phyloP scores from a whole-genome alignment of 2,329 filamentous ascomycete species.

The Aureobasidium vineae region DNA sequence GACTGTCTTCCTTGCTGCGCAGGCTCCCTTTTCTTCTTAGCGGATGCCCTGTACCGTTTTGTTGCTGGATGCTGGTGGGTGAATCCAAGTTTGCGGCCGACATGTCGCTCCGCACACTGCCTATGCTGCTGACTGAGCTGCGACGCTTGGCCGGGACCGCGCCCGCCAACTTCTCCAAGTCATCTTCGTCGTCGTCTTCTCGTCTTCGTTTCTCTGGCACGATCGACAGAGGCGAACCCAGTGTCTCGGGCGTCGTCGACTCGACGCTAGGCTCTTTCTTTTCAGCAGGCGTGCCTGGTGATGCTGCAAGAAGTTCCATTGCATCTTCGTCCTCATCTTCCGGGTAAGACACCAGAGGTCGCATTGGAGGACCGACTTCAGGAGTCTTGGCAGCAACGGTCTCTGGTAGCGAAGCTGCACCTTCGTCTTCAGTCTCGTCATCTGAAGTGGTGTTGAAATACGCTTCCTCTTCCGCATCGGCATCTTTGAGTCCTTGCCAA shows the following conservation, averaged over 20 bases:
- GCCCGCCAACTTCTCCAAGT: conserved; percentile 74
- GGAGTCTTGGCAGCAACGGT: conserved; percentile 40
- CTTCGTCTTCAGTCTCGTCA: conserved; percentile 69
- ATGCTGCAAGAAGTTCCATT: conserved; percentile 52
- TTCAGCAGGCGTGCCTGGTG: conserved; percentile 35
- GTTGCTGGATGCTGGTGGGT: conserved; percentile 28
- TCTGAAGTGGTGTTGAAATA: conserved; percentile 85
- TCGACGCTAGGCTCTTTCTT: conserved; percentile 31
- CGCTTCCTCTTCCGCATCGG: conserved; percentile 83
- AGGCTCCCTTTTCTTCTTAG: conserved; percentile 47
- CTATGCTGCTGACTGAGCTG: conserved; percentile 37
- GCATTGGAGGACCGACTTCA: conserved; percentile 65
- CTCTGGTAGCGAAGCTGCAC: conserved; percentile 33
- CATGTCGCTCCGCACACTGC: conserved; percentile 34
- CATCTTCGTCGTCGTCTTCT: conserved; percentile 91
- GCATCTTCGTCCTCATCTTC: conserved; percentile 67
- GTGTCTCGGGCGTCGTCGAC: conserved; percentile 33
- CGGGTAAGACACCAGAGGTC: conserved; percentile 84
- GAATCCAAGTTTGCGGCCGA: conserved; percentile 30
- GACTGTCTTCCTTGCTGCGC: conserved; percentile 41
- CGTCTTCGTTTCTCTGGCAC: conserved; percentile 85
- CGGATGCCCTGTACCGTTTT: conserved; percentile 31
- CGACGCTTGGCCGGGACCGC: conserved; percentile 45
- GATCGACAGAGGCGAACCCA: conserved; percentile 63
- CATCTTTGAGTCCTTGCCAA: conserved; percentile 70